phyloP scores from a whole-genome alignment of 805 yeast genomes.

The Starmerella tilneyi region DNA sequence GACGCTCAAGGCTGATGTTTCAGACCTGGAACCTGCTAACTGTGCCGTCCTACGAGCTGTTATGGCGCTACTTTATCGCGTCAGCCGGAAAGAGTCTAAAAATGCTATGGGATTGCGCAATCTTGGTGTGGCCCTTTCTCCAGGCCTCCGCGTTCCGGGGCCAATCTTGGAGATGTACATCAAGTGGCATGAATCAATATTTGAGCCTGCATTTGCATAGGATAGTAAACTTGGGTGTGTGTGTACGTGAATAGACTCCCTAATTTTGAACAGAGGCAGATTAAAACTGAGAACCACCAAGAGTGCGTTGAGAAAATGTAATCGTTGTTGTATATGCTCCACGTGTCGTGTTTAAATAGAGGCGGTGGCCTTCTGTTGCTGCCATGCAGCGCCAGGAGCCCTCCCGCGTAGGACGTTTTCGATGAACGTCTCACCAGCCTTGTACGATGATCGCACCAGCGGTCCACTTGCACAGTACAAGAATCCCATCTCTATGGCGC shows the following conservation, averaged over 20 bases:
- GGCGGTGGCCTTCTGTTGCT: constrained; percentile 7
- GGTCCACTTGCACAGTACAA: constrained; percentile 97
- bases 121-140: constrained; percentile 37
- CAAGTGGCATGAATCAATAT: background rate
- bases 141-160: constrained; percentile 10
- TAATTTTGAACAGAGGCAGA: background rate
- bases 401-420: constrained; percentile 60
- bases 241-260: background rate
- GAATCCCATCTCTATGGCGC: constrained; percentile 81
- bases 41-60: constrained; percentile 52
- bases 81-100: constrained; percentile 46
- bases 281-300: too few relatives aligned
- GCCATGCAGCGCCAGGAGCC: constrained; percentile 18
- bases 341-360: background rate
- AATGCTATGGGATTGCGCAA: constrained; percentile 83
- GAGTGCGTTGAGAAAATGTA: too few relatives aligned
- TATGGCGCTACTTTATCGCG: constrained; percentile 56
- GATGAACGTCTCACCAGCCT: constrained; percentile 96
- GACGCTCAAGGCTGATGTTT: constrained; percentile 11
- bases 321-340: too few relatives aligned
- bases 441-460: constrained; percentile 87
- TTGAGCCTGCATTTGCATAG: too few relatives aligned
- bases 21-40: constrained; percentile 44
- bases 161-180: constrained; percentile 10
- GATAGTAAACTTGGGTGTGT: background rate